These are phyloP conservation scores for Aspergillus japonicus DNA, from an alignment of 2,329 filamentous ascomycete species.

Conservation along the genomic window DNA sequence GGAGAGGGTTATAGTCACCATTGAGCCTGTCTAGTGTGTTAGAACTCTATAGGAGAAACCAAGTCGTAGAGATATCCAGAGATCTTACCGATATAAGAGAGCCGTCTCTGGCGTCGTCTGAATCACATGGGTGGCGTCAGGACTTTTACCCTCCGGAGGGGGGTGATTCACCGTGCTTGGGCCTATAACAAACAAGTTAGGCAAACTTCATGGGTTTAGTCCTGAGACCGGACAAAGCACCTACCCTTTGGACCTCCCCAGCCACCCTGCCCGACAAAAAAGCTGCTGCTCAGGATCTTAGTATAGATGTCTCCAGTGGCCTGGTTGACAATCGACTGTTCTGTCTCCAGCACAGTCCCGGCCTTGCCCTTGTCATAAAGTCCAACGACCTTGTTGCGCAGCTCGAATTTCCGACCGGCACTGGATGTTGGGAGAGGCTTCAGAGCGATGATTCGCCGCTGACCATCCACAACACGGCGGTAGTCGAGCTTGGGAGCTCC, in stretches of 20 bases:
- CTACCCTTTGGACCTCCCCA: conserved; percentile 89
- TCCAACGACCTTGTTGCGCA: conserved; percentile 73
- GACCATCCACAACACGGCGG: conserved; percentile 74
- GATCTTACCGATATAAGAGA: conserved; percentile 65
- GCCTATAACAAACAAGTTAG: conserved; percentile 25
- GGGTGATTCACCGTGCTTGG: conserved; percentile 76
- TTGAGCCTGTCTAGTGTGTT: conserved; percentile 61
- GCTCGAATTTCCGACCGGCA: conserved; percentile 70
- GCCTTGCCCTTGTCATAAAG: conserved; percentile 89
- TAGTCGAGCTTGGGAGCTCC: conserved; percentile 74
- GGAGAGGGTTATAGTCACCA: conserved; percentile 91
- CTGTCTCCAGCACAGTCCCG: conserved; percentile 76
- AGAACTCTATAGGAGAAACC: not conserved
- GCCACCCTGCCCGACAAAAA: conserved; percentile 75
- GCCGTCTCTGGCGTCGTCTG: conserved; percentile 72
- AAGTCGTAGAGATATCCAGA: not conserved
- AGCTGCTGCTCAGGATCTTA: conserved; percentile 67
- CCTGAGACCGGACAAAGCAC: conserved; percentile 7
- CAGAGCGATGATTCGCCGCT: conserved; percentile 74
- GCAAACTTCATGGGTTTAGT: not conserved
- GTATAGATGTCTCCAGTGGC: conserved; percentile 68
- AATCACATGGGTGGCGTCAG: conserved; percentile 68
- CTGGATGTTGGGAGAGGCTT: conserved; percentile 73
- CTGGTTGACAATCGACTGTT: conserved; percentile 72
- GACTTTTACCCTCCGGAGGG: conserved; percentile 67